Percentiles rank a stretch among this genome's conserved stretches.
Conservation (phyloP, 2,329 filamentous ascomycete species). For the Apiospora saccharicola region DNA sequence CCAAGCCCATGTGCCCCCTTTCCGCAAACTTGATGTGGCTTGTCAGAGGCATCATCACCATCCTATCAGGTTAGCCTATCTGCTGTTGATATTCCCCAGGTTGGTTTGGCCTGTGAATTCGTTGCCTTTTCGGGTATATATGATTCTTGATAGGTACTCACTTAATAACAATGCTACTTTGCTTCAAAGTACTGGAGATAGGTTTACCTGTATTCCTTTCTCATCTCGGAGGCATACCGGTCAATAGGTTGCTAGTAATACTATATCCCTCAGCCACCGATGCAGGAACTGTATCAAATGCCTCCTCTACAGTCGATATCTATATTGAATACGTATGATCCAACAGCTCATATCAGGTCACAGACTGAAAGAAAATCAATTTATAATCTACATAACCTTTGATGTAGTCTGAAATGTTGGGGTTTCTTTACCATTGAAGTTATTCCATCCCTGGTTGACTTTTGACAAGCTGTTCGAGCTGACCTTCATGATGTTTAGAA, state of each 20-base stretch:
- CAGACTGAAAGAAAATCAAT: not conserved
- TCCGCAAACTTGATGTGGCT: not conserved
- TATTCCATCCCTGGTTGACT: not conserved
- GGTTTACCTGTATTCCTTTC: not conserved
- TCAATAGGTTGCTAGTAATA: not conserved
- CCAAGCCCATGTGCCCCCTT: not conserved
- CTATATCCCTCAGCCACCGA: not conserved
- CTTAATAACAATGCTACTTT: not conserved
- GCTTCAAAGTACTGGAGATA: not conserved
- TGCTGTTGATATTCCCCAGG: not conserved
- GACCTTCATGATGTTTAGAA: not conserved
- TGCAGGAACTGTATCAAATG: not conserved
- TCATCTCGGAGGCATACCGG: not conserved
- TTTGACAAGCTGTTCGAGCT: not conserved
- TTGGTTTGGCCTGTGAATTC: not conserved
- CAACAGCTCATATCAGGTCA: too few species aligned
- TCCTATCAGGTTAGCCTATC: not conserved
- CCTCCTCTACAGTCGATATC: not conserved
- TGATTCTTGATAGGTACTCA: not conserved
- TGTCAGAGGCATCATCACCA: not conserved
- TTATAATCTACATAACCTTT: not conserved
- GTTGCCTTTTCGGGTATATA: not conserved
- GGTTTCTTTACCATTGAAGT: not conserved
- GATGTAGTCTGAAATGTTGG: not conserved
- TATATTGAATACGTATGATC: not conserved